A percentile compares a stretch with the other conserved stretches of the same genome.
Conservation (phyloP, 176 grass and related monocot genomes). For the Neostapfia colusana region DNA sequence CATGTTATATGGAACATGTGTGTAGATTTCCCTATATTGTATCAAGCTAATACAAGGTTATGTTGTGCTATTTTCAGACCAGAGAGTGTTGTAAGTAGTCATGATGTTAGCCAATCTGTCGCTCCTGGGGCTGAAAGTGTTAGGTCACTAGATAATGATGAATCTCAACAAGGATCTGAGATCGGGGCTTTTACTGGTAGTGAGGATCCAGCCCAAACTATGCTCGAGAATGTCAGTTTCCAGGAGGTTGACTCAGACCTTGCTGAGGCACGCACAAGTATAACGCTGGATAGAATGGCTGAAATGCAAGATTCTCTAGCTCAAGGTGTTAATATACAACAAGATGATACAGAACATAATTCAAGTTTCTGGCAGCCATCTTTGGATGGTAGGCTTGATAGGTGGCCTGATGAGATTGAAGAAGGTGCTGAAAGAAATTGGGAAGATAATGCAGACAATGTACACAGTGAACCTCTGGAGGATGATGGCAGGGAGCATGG, state of each 20-base stretch:
- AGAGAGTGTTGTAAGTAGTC: constrained; percentile 55
- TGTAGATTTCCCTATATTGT: neutral
- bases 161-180: constrained; percentile 42
- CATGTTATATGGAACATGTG: constrained; percentile 17
- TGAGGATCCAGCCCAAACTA: constrained; percentile 30
- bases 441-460: constrained; percentile 60
- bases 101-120: constrained; percentile 61
- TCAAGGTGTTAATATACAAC: constrained; percentile 41
- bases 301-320: constrained; percentile 41
- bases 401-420: constrained; percentile 57
- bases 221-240: constrained; percentile 36
- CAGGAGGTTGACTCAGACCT: constrained; percentile 36
- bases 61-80: constrained; percentile 55
- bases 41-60: constrained; percentile 19
- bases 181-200: constrained; percentile 26
- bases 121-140: constrained; percentile 38
- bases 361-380: constrained; percentile 54
- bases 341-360: constrained; percentile 43
- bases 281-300: constrained; percentile 24
- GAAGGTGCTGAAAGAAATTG: constrained; percentile 58
- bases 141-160: constrained; percentile 42
- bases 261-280: constrained; percentile 22
- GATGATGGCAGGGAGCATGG: constrained; percentile 46
- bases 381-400: constrained; percentile 53
- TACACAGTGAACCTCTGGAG: constrained; percentile 47